Base-by-base conservation (phyloP, 306 rosid genomes). In the Prunus kanzakura region DNA sequence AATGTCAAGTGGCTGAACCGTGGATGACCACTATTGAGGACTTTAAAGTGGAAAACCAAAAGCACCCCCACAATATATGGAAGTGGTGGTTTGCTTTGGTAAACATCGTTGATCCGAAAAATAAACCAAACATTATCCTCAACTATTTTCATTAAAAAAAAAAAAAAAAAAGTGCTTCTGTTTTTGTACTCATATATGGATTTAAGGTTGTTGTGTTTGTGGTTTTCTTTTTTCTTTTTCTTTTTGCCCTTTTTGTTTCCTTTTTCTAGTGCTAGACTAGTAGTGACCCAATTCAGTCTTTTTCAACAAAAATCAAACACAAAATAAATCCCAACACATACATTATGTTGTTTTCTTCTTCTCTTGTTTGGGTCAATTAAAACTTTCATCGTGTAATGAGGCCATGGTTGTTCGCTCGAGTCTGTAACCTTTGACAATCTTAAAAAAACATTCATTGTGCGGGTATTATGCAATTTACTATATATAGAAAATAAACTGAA, bases 11-110 rank as follows among this genome's bases (percentile, higher is more conserved):
- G 45, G 74, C 29, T 38, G 3, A 15, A 58, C 71, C 10, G 35
- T 56, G 54, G 60, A 62, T 69, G 76, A 20, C 79, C 84, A 72
- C 80, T 80, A 56, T 54, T 1, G 2, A 5, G 3, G 45, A 45
- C 56, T 71, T 64, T 66, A 65, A 83, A 85, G 84, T 83, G 90
- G 88, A 5, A 78, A 76, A 67, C 51, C 67, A 22, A 71, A 84
- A 64, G 77, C 76, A 63, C 4, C 80, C 73, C 75, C 86, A 79
- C 79, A 75, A 57, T 57, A 43, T 2, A 74, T 72, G 41, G 51
- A 64, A 82, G 67, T 77, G 76, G 75, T 79, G 71, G 84, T 82
- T 12, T 82, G 68, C 77, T 78, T 58, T 75, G 49, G 76, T 58
- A 82, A 38, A 54, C 67, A 64, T 18, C 23, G 10, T 64, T 11